Evolutionary conservation across 106 monocot species (phyloP), one percentile per base, ranked within the genome.

Genomic region (Triglochin maritima): DNA sequence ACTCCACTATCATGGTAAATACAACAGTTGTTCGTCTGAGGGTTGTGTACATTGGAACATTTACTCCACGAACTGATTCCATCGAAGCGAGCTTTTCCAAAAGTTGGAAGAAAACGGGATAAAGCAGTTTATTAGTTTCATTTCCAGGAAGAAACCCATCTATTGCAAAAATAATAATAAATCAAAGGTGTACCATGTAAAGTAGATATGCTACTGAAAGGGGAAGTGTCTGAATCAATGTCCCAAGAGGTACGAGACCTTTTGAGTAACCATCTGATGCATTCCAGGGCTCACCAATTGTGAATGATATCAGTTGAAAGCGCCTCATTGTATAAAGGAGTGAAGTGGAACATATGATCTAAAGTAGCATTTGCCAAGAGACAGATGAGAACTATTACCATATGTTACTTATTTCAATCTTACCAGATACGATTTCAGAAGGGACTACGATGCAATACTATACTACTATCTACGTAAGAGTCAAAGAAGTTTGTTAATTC

Each of bases 41-140:
- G 13, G 92, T 91, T 46, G 98, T 98, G 63, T 98, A 98, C 98
- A 98, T 98, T 15, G 98, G 98, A 72, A 98, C 98, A 77, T 98
- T 98, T 13, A 98, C 98, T 65, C 98, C 98, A 71, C 98, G 98
- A 17, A 98, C 80, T 71, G 98, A 86, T 52, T 98, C 98, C 98
- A 98, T 98, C 17, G 88, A 84, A 71, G 86, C 92, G 65, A 98
- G 72, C 98, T 98, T 73, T 79, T 12, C 29, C 29, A 29, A 29
- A 45, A 55, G 55, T 53, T 62, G 11, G 3, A 47, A 9, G 55
- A 43, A 64, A 49, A 44, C 5, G 56, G 69, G 65, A 47, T 29
- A 29, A 29, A 29, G 29, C 29, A 29, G 29, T 29, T 29, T 29
- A 29, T 29, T 29, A 29, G 29, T 6, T 44, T 47, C 11, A 55